Evolutionary conservation across 106 monocot genomes (phyloP), one percentile per base, ranked within the genome.

Genomic region (Allium cepa): DNA sequence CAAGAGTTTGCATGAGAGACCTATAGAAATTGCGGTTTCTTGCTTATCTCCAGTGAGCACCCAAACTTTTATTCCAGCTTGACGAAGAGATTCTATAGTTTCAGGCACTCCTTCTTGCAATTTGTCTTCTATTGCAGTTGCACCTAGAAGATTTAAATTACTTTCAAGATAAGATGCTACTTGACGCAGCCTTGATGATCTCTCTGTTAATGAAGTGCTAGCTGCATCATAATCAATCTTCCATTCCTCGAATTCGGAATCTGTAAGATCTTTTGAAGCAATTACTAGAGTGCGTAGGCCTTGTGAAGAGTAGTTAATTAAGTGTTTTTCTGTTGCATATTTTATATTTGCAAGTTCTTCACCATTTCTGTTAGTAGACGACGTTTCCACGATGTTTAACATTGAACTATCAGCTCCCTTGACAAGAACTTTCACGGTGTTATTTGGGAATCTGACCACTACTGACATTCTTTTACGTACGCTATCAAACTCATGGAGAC

Each of bases 381-480:
- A 64, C 17, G 28, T 63, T 46, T 69, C 55, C 8, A 97, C 62
- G 59, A 97, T 82, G 53, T 72, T 84, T 3, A 97, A 73, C 82
- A 97, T 89, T 71, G 96, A 92, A 75, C 64, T 97, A 75, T 97
- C 96, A 66, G 96, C 96, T 62, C 96, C 96, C 78, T 97, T 97
- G 17, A 86, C 86, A 74, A 97, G 79, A 69, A 92, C 96, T 59
- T 97, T 97, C 55, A 97, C 84, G 62, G 76, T 27, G 74, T 80
- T 86, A 60, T 84, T 68, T 46, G 96, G 96, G 70, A 97, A 87
- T 62, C 96, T 81, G 59, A 97, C 83, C 59, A 97, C 87, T 47
- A 97, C 96, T 56, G 96, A 97, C 96, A 97, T 97, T 82, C 96
- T 92, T 80, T 97, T 97, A 49, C 96, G 83, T 59, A 92, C 80